Conservation (phyloP, 306 rosid species). For the Arachis stenosperma region DNA sequence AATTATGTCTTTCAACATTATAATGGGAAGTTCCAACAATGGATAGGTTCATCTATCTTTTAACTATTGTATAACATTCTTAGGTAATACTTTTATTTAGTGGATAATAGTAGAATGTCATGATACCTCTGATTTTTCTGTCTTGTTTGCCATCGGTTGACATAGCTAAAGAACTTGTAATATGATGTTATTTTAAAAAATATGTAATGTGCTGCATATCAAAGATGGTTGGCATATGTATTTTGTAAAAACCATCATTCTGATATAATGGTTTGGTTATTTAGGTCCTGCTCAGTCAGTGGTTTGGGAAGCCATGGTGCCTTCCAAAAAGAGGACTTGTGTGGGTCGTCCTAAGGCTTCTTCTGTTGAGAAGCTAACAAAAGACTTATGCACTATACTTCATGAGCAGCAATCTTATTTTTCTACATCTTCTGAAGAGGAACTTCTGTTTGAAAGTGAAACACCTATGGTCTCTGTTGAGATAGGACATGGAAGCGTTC, state of each 20-base stretch:
- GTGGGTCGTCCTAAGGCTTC: slow-evolving; percentile 83
- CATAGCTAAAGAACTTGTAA: slow-evolving; percentile 6
- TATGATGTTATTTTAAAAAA: background rate
- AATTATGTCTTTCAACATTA: slow-evolving; percentile 10
- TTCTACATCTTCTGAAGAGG: slow-evolving; percentile 89
- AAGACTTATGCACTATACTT: slow-evolving; percentile 87
- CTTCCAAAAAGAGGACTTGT: slow-evolving; percentile 94
- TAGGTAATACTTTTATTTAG: background rate
- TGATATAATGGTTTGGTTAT: slow-evolving; percentile 41
- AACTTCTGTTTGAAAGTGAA: slow-evolving; percentile 87
- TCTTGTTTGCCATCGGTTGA: slow-evolving; percentile 30
- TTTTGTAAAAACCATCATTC: background rate
- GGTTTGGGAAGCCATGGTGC: slow-evolving; percentile 89
- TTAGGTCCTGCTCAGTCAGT: slow-evolving; percentile 92
- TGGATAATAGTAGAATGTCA: background rate
- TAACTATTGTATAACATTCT: background rate
- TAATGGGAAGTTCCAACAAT: background rate
- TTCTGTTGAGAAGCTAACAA: slow-evolving; percentile 91
- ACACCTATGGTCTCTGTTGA: slow-evolving; percentile 98
- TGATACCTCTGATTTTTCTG: slow-evolving; percentile 24
- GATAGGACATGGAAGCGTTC: slow-evolving; percentile 98
- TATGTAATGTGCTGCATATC: slow-evolving; percentile 18
- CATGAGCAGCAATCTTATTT: slow-evolving; percentile 89
- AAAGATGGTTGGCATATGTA: slow-evolving; percentile 5
- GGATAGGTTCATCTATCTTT: slow-evolving; percentile 10